Evolutionary conservation across 2,329 filamentous ascomycete genomes (phyloP).

Genomic region (Claviceps paspali): DNA sequence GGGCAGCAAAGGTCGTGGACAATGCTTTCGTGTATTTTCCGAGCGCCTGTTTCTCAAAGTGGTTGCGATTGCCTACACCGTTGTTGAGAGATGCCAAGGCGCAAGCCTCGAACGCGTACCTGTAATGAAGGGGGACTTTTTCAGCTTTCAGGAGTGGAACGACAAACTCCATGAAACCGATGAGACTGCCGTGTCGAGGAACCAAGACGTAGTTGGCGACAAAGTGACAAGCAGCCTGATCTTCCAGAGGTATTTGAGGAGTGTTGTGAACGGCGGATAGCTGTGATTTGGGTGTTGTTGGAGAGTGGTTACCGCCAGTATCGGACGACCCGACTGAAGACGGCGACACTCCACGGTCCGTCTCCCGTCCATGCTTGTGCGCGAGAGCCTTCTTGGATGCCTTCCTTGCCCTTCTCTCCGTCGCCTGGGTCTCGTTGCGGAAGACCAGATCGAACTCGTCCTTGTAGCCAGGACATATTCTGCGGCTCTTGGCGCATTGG

Average conservation of each 20-base stretch:
- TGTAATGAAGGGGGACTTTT: conserved; percentile 29
- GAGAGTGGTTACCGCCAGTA: conserved; percentile 2
- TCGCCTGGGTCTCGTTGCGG: conserved; percentile 55
- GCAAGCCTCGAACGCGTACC: conserved; percentile 43
- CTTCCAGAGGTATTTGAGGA: conserved; percentile 33
- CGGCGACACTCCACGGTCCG: conserved; percentile 8
- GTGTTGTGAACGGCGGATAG: conserved; percentile 9
- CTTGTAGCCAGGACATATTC: conserved; percentile 51
- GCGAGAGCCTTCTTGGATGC: conserved; percentile 32
- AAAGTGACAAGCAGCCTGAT: conserved; percentile 44
- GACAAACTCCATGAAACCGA: conserved; percentile 45
- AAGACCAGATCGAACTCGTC: conserved; percentile 60
- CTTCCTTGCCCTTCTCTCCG: conserved; percentile 45
- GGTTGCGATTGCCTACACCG: conserved; percentile 20
- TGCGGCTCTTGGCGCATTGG: conserved; percentile 48
- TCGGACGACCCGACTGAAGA: conserved; percentile 7
- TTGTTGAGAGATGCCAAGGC: conserved; percentile 42
- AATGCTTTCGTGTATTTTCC: conserved; percentile 40
- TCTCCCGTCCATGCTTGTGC: conserved; percentile 19
- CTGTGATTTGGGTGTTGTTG: conserved; percentile 10
- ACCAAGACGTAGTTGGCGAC: conserved; percentile 44
- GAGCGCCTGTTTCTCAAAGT: conserved; percentile 26
- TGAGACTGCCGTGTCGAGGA: conserved; percentile 31
- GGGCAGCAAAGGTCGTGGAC: conserved; percentile 33
- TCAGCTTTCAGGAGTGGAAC: conserved; percentile 37